A percentile compares a stretch with the other conserved stretches of the same genome.
Evolutionary conservation across 352 stramenopile species (phyloP).

Genomic region (Globisporangium lucens): DNA sequence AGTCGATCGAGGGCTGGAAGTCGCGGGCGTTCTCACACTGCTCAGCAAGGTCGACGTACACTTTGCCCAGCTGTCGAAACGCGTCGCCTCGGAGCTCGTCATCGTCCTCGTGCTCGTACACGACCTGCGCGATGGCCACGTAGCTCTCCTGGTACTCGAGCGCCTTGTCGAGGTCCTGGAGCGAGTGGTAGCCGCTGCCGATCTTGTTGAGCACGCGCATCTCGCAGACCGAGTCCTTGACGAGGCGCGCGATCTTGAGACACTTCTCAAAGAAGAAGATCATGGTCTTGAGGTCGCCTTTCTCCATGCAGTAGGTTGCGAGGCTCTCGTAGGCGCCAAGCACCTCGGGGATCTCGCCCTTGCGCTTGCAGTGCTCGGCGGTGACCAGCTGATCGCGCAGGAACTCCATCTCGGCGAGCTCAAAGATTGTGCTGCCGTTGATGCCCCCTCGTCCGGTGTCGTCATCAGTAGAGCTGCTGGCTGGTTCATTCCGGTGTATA

Average conservation of each 20-base stretch:
- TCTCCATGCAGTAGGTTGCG: conserved; percentile 63
- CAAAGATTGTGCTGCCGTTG: conserved; percentile 13
- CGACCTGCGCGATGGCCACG: conserved; percentile 61
- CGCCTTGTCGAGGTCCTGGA: conserved; percentile 70
- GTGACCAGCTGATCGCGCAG: conserved; percentile 84
- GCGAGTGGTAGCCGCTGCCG: conserved; percentile 71
- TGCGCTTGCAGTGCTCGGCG: conserved; percentile 86
- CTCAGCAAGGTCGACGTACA: conserved; percentile 69
- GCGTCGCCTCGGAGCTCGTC: conserved; percentile 46
- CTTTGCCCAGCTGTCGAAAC: conserved; percentile 63
- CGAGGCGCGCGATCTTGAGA: conserved; percentile 86
- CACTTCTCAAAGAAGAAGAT: conserved; percentile 94
- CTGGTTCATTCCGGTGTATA: conserved; percentile 70
- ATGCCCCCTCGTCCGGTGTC: neutral
- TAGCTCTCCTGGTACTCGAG: conserved; percentile 81
- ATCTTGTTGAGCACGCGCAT: conserved; percentile 86
- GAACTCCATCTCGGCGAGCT: conserved; percentile 74
- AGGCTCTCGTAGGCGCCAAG: conserved; percentile 65
- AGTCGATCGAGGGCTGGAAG: conserved; percentile 55
- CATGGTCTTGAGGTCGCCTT: conserved; percentile 84
- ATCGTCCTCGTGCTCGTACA: conserved; percentile 73
- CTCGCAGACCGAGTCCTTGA: conserved; percentile 83
- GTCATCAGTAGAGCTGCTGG: neutral
- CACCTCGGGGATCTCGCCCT: conserved; percentile 65
- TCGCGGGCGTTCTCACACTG: conserved; percentile 34